Percentiles rank a stretch among this genome's conserved stretches.
Conservation (phyloP, 352 stramenopile species). For the Phytophthora pluvialis region DNA sequence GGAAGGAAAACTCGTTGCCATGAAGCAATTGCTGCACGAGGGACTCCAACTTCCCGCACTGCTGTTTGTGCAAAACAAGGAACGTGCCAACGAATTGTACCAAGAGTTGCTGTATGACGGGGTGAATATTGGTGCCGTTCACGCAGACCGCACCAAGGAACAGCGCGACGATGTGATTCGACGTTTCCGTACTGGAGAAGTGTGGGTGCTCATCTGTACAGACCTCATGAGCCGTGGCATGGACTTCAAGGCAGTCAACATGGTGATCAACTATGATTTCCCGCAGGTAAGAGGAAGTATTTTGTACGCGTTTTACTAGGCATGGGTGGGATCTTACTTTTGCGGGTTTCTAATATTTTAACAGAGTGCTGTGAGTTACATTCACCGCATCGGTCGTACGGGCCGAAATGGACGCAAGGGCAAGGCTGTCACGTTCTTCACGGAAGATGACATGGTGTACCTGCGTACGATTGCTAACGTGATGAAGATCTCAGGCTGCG, state of each 20-base stretch:
- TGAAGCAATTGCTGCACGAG: constrained; percentile 92
- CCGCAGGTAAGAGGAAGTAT: constrained; percentile 69
- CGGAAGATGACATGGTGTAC: constrained; percentile 95
- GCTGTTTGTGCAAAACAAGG: constrained; percentile 99
- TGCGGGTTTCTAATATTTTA: constrained; percentile 10
- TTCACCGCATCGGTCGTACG: constrained; percentile 97
- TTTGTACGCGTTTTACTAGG: not conserved
- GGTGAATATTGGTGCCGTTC: constrained; percentile 98
- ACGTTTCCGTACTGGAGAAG: constrained; percentile 95
- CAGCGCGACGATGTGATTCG: constrained; percentile 95
- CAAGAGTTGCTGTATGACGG: constrained; percentile 98
- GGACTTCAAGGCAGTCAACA: constrained; percentile 99
- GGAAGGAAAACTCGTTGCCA: constrained; percentile 98
- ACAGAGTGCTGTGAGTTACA: constrained; percentile 93
- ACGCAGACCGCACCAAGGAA: constrained; percentile 94
- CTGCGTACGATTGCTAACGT: constrained; percentile 98
- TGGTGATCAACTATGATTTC: constrained; percentile 99
- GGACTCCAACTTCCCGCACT: constrained; percentile 96
- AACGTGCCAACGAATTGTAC: constrained; percentile 97
- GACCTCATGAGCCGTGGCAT: constrained; percentile 98
- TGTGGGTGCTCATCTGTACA: constrained; percentile 99
- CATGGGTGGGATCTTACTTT: not conserved
- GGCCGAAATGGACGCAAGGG: constrained; percentile 93
- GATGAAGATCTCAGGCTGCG: constrained; percentile 97
- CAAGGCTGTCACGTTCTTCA: constrained; percentile 98